Percentiles rank a stretch among this genome's conserved stretches.
phyloP scores from a whole-genome alignment of 2,329 filamentous ascomycete genomes.

The Trichophyton rubrum region DNA sequence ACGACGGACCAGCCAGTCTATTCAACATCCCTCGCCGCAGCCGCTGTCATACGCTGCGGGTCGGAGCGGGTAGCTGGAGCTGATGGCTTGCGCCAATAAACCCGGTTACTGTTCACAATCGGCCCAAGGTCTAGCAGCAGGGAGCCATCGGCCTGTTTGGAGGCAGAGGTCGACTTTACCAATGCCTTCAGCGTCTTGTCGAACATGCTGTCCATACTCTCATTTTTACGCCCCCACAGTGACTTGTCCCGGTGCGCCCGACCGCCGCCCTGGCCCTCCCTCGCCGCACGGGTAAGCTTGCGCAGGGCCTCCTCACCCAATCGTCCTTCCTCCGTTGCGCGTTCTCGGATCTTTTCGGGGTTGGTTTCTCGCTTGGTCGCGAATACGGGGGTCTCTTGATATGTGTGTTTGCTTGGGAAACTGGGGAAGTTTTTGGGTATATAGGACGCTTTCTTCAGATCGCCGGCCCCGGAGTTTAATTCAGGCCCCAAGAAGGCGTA shows the following conservation, averaged over 20 bases:
- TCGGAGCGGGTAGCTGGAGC: conserved; percentile 11
- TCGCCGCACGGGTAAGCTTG: conserved; percentile 43
- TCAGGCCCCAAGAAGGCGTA: conserved; percentile 40
- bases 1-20: neutral
- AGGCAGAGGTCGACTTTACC: conserved; percentile 26
- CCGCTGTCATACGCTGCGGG: neutral
- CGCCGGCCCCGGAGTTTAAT: conserved; percentile 37
- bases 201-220: conserved; percentile 40
- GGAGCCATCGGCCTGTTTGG: neutral
- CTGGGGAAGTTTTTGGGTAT: conserved; percentile 50
- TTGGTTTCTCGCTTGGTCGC: conserved; percentile 45
- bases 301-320: conserved; percentile 53
- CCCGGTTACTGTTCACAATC: conserved; percentile 49
- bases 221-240: conserved; percentile 26
- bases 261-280: conserved; percentile 30
- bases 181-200: conserved; percentile 45
- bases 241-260: conserved; percentile 29
- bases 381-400: conserved; percentile 47
- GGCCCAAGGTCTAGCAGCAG: conserved; percentile 33
- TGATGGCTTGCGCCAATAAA: conserved; percentile 42
- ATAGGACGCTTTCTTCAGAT: conserved; percentile 38
- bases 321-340: conserved; percentile 52
- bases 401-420: conserved; percentile 53
- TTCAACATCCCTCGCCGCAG: neutral
- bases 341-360: conserved; percentile 47